These are phyloP conservation scores for Halenospora varia DNA, from an alignment of 495 filamentous ascomycete genomes.

Conservation along the genomic window DNA sequence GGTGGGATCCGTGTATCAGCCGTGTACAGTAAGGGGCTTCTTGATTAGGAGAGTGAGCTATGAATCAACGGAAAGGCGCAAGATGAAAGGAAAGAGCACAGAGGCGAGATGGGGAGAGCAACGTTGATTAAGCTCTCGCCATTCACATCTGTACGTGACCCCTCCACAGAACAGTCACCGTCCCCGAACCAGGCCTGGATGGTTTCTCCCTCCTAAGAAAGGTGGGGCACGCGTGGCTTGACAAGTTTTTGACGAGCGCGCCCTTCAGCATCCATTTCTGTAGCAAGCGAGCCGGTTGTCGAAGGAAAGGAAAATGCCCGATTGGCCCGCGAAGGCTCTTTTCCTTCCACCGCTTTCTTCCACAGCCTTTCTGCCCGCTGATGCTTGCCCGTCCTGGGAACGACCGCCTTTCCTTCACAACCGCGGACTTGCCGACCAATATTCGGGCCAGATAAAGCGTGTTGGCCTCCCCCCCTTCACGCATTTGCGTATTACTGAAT, in stretches of 20 bases:
- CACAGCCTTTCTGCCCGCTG: not conserved
- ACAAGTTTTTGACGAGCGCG: constrained; percentile 5
- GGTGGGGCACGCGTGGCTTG: not conserved
- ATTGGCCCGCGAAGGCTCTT: constrained; percentile 11
- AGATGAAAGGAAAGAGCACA: constrained; percentile 1
- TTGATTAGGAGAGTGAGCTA: not conserved
- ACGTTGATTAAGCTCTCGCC: not conserved
- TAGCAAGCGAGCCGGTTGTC: not conserved
- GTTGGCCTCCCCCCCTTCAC: no score
- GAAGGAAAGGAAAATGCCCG: not conserved
- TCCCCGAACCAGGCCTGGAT: not conserved
- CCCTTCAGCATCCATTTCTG: constrained; percentile 6
- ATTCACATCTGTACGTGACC: not conserved
- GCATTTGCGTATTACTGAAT: no score
- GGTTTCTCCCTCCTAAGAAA: not conserved
- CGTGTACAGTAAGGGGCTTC: not conserved
- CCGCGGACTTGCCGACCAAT: no score
- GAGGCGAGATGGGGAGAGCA: not conserved
- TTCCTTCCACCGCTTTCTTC: constrained; percentile 6
- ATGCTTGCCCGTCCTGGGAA: constrained; percentile 27
- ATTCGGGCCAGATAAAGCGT: no score
- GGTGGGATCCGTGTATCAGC: no score
- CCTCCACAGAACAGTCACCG: not conserved
- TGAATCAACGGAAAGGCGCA: constrained; percentile 9
- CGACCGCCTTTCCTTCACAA: no score